Evolutionary conservation across 2,329 filamentous ascomycete species (phyloP).

Genomic region (Chrysoporthe puriensis): DNA sequence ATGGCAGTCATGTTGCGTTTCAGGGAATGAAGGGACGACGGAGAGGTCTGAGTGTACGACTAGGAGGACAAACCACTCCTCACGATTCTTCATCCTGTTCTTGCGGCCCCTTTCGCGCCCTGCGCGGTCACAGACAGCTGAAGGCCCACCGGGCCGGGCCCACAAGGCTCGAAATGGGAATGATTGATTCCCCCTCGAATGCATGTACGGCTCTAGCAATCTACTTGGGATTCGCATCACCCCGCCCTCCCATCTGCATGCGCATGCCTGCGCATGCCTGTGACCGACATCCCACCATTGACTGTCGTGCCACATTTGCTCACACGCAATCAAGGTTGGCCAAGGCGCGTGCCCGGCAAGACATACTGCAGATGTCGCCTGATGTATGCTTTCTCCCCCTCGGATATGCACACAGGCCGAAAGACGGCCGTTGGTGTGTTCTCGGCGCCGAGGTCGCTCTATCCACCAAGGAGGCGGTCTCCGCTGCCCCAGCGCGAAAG

Average conservation of each 20-base stretch:
- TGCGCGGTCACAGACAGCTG: too few relatives aligned
- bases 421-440: neutral
- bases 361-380: neutral
- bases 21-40: neutral
- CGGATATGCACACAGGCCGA: constrained; percentile 1
- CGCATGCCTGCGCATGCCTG: neutral
- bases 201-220: too few relatives aligned
- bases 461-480: neutral
- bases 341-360: neutral
- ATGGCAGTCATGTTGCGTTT: constrained; percentile 3
- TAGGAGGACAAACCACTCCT: neutral
- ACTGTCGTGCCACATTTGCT: neutral
- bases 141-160: too few relatives aligned
- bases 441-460: constrained; percentile 5
- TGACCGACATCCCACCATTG: neutral
- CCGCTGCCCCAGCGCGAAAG: neutral
- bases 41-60: neutral
- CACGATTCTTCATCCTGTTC: neutral
- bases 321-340: neutral
- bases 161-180: too few relatives aligned
- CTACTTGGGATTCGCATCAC: too few relatives aligned
- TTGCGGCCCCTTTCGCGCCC: neutral
- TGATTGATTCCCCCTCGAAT: too few relatives aligned
- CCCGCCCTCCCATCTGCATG: neutral
- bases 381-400: neutral